Evolutionary conservation across 768 basidiomycete species (phyloP).

Genomic region (Kwoniella sp.): DNA sequence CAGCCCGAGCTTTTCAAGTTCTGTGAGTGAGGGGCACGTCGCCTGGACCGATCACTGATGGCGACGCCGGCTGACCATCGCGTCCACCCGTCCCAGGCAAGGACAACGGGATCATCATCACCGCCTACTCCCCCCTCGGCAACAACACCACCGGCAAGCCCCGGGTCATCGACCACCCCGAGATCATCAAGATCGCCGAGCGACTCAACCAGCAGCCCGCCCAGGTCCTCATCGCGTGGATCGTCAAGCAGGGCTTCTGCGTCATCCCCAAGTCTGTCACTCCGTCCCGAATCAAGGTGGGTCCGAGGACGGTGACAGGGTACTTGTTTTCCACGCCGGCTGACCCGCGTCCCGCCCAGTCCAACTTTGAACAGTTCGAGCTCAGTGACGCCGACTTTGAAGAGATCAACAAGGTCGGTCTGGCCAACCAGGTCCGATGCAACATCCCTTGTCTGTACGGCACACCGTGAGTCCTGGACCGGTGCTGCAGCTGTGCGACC

Average conservation of each 20-base stretch:
- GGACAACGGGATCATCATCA: constrained; percentile 41
- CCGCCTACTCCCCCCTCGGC: constrained; percentile 37
- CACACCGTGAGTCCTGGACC: constrained; percentile 45
- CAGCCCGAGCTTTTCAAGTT: constrained; percentile 30
- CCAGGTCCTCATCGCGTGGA: constrained; percentile 81
- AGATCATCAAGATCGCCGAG: constrained; percentile 62
- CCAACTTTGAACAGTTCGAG: constrained; percentile 72
- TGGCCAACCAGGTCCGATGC: constrained; percentile 57
- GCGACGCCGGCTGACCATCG: background rate
- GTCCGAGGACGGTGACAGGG: constrained; percentile 13
- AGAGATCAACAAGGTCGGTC: constrained; percentile 57
- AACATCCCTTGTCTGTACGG: constrained; percentile 64
- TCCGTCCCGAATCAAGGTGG: constrained; percentile 54
- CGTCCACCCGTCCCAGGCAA: constrained; percentile 19
- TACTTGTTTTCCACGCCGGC: no score
- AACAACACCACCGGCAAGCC: constrained; percentile 54
- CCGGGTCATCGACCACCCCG: constrained; percentile 64
- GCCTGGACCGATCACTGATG: background rate
- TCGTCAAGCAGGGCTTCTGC: constrained; percentile 65
- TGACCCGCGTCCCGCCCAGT: constrained; percentile 37
- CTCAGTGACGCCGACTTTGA: constrained; percentile 66
- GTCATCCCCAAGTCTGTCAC: constrained; percentile 79
- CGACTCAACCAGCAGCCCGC: constrained; percentile 65
- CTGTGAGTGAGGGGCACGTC: constrained; percentile 10
- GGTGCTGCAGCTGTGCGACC: no score